Conservation (phyloP, 768 basidiomycete species). For the Psilocybe cubensis region DNA sequence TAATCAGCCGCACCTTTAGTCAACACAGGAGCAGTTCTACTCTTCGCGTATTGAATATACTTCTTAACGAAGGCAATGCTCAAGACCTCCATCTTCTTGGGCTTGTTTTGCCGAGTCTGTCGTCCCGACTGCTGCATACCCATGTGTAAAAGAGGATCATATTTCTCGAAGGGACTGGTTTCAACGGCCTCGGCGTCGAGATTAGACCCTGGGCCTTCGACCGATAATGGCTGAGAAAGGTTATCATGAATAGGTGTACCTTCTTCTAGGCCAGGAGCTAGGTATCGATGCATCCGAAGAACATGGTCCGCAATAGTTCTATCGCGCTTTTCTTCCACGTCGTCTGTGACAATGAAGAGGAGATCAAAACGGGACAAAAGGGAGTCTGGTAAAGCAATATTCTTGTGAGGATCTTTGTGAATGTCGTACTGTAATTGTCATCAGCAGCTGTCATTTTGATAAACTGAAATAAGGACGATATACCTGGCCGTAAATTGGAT, state of each 20-base stretch:
- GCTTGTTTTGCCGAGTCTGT: slow-evolving; percentile 56
- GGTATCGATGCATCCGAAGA: slow-evolving; percentile 94
- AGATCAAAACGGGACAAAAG: slow-evolving; percentile 98
- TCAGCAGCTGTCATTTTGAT: slow-evolving; percentile 14
- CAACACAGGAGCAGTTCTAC: slow-evolving; percentile 79
- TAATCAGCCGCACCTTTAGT: slow-evolving; percentile 94
- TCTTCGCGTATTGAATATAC: slow-evolving; percentile 97
- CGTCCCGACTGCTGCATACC: slow-evolving; percentile 63
- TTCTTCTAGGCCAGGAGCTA: slow-evolving; percentile 95
- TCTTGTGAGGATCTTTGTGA: slow-evolving; percentile 98
- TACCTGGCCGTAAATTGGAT: slow-evolving; percentile 98
- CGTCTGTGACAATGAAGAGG: slow-evolving; percentile 97
- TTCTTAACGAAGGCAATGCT: slow-evolving; percentile 97
- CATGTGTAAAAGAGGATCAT: slow-evolving; percentile 91
- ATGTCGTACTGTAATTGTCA: slow-evolving; percentile 81
- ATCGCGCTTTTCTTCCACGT: slow-evolving; percentile 94
- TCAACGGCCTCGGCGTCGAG: slow-evolving; percentile 62
- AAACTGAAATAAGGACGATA: slow-evolving; percentile 21
- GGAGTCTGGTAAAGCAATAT: slow-evolving; percentile 97
- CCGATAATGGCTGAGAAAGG: slow-evolving; percentile 83
- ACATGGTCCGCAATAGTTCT: slow-evolving; percentile 97
- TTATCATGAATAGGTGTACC: slow-evolving; percentile 90
- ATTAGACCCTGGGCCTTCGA: slow-evolving; percentile 74
- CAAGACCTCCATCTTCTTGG: slow-evolving; percentile 81
- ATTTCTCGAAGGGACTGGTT: slow-evolving; percentile 92